Conservation (phyloP, 768 basidiomycete species). For the Pholiota microspora region DNA sequence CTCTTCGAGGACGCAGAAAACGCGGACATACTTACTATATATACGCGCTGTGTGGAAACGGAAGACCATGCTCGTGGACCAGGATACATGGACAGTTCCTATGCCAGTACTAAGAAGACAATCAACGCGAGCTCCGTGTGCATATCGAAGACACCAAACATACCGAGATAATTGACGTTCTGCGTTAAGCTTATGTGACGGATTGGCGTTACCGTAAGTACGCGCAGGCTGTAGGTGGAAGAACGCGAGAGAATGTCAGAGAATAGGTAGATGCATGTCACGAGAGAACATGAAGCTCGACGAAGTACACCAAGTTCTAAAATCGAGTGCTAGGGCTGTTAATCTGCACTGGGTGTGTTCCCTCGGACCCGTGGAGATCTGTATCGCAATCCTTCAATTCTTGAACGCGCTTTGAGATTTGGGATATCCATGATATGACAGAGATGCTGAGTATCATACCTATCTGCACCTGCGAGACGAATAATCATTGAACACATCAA, state of each 20-base stretch:
- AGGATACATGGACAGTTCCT: not conserved
- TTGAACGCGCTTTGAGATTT: not conserved
- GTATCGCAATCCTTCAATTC: not conserved
- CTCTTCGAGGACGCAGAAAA: not conserved
- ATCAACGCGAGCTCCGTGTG: not conserved
- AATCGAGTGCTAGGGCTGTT: not conserved
- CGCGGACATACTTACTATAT: not conserved
- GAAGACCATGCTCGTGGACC: not conserved
- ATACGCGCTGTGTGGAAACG: not conserved
- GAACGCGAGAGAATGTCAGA: not conserved
- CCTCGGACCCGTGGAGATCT: not conserved
- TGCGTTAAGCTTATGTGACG: not conserved
- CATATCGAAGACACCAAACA: not conserved
- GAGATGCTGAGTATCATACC: no score
- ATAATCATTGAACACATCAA: no score
- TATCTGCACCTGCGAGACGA: no score
- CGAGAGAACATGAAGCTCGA: not conserved
- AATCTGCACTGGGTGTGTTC: not conserved
- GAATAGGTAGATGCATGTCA: not conserved
- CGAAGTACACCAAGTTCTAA: not conserved
- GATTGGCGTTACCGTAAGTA: not conserved
- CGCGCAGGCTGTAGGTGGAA: not conserved
- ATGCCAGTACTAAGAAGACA: not conserved
- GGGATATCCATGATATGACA: no score
- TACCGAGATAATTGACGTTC: not conserved